Conservation (phyloP, 192 early-diverging fungal species). For the Podochytrium sp. region DNA sequence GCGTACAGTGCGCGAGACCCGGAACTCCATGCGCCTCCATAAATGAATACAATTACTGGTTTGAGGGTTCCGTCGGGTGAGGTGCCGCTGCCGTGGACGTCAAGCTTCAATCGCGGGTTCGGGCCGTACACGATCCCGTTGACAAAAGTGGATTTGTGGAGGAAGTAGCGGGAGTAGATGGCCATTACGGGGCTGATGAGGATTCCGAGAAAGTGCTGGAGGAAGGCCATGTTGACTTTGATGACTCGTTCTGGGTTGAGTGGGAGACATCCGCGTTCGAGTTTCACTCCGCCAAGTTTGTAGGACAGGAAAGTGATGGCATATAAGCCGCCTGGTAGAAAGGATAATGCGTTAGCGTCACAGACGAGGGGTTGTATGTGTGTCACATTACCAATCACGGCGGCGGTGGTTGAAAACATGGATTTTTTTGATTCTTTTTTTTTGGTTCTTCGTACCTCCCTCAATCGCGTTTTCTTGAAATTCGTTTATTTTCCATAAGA, state of each 20-base stretch:
- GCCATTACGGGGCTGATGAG: slow-evolving; percentile 32
- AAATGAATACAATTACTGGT: slow-evolving; percentile 52
- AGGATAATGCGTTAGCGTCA: too few relatives aligned
- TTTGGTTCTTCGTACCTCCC: too few relatives aligned
- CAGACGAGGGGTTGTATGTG: too few relatives aligned
- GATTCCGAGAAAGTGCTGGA: slow-evolving; percentile 20
- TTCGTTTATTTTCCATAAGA: too few relatives aligned
- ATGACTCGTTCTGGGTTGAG: slow-evolving; percentile 33
- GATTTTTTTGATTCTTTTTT: too few relatives aligned
- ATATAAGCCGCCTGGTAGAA: too few relatives aligned
- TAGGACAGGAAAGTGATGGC: too few relatives aligned
- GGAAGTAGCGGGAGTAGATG: slow-evolving; percentile 22
- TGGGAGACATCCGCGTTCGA: slow-evolving; percentile 17
- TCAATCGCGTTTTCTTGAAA: too few relatives aligned
- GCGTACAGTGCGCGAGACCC: slow-evolving; percentile 37
- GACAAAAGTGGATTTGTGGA: neutral
- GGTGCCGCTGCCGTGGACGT: slow-evolving; percentile 26
- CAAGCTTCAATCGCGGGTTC: too few relatives aligned
- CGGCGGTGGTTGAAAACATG: too few relatives aligned
- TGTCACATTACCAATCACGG: too few relatives aligned
- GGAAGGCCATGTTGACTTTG: slow-evolving; percentile 35
- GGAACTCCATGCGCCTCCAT: slow-evolving; percentile 48
- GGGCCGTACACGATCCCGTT: neutral
- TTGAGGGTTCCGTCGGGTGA: neutral
- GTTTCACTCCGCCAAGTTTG: too few relatives aligned